phyloP scores from a whole-genome alignment of 352 stramenopile species.

The Pythium utonaiense region DNA sequence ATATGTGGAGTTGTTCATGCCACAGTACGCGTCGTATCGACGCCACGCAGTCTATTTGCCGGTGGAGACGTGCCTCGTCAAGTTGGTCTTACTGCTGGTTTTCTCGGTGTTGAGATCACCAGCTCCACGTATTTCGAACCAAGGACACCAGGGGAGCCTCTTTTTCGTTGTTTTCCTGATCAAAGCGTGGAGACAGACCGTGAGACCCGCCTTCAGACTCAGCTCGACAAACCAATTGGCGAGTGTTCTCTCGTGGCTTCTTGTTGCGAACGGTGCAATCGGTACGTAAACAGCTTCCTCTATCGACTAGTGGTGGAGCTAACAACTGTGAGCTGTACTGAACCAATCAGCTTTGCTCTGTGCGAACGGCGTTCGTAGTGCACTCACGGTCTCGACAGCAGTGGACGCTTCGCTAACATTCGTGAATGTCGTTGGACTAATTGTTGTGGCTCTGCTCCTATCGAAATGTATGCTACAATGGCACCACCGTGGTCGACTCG shows the following conservation, averaged over 20 bases:
- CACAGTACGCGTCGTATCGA: conserved; percentile 44
- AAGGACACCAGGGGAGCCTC: conserved; percentile 45
- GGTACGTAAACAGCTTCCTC: conserved; percentile 25
- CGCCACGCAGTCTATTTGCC: conserved; percentile 29
- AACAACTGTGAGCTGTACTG: not conserved
- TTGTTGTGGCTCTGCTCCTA: conserved; percentile 21
- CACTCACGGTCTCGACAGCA: conserved; percentile 57
- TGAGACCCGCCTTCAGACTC: conserved; percentile 31
- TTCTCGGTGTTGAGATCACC: conserved; percentile 53
- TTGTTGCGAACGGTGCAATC: conserved; percentile 46
- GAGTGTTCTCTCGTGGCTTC: conserved; percentile 31
- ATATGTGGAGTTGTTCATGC: conserved; percentile 58
- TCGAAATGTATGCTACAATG: conserved; percentile 11
- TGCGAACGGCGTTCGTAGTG: conserved; percentile 52
- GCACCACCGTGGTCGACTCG: not conserved
- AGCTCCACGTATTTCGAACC: conserved; percentile 32
- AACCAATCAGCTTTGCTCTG: conserved; percentile 40
- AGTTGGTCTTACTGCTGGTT: conserved; percentile 42
- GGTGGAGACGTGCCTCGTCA: conserved; percentile 40
- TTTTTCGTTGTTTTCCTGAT: conserved; percentile 34
- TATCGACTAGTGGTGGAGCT: not conserved
- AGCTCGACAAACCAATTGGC: conserved; percentile 34
- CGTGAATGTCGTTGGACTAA: conserved; percentile 36
- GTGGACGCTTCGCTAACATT: conserved; percentile 42
- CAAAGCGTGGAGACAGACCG: conserved; percentile 26